Evolutionary conservation across 192 early-diverging fungal genomes (phyloP), one percentile per base, ranked within the genome.

Genomic region (Chytriomyces hyalinus): DNA sequence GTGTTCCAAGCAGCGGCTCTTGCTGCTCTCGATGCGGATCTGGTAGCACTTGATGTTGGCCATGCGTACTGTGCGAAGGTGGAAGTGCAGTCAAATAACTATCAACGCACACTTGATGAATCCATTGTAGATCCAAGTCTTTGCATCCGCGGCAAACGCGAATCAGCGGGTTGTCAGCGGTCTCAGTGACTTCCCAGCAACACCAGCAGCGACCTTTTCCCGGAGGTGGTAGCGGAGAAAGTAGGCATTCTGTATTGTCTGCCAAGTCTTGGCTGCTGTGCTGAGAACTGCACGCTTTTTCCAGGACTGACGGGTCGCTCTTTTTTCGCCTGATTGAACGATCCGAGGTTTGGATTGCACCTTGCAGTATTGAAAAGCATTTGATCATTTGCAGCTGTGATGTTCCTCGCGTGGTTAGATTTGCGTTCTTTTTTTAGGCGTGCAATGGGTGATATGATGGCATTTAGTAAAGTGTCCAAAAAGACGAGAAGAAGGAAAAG

Each of bases 51-150:
- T 57, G 53, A 13, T 20, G 15, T n/a, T 13, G 15, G 15, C 20
- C 15, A 57, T n/a, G 53, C 53, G 20, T 20, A 57, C 15, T 64
- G 7, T 51, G 45, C 26, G 85, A 80, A 5, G 48, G 13, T 6
- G 86, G 86, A 5, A 88, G 67, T 24, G 73, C 49, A 51, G 76
- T 75, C 17, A 88, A 61, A 65, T 80, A 88, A 6, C 63, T 67
- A 75, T 88, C 77, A 26, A 88, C 74, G 74, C 87, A 88, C 7
- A 67, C 49, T 63, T 87, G 86, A 73, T 88, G 87, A 62, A 85
- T 83, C 57, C 66, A 88, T 49, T 87, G 87, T 51, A 88, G 67
- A 66, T 88, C 87, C 9, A 59, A 70, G 80, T 88, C 87, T 73
- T 84, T 88, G 78, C 87, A 88, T 44, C 83, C 83, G 20, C 22